Evolutionary conservation across 2,329 filamentous ascomycete species (phyloP), one percentile per base, ranked within the genome.

Genomic region (Ampelomyces quisqualis): DNA sequence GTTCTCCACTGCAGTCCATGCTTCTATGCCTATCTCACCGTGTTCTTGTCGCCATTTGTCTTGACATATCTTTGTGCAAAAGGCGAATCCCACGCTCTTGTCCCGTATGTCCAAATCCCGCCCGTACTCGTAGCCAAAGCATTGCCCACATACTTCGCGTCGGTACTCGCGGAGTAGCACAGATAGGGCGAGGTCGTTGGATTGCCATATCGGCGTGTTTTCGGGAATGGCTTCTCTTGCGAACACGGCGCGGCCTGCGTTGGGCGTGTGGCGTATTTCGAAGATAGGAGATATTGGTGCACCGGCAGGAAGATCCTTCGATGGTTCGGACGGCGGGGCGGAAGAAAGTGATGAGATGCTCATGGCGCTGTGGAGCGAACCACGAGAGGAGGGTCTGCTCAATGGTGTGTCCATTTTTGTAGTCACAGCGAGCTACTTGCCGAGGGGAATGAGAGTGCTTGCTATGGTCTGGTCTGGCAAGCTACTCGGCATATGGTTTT

Each of bases 141-240:
- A 76, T 18, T 69, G 60, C 0, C 68, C 72, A 56, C 73, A 76
- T 8, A 75, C 73, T 59, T 76, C 73, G 27, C 72, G 71, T 7
- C 70, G 63, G 52, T 75, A 76, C 34, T 73, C 64, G 32, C 71
- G 68, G 27, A 73, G 65, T 3, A 76, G 45, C 7, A 75, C 69
- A 20, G 64, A 64, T 1, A 70, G 58, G 3, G 66, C 60, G 1
- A 73, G 64, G 13, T 68, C 61, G n/a, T 58, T 51, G 13, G 68
- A 66, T 13, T 58, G 58, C 45, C 64, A 67, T 6, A 76, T 44
- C 6, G 66, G 44, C 0, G 70, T 70, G 28, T 57, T 60, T 5
- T 55, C 38, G 7, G 65, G 42, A 2, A 76, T 67, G 17, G 49
- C 35, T 28, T 53, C 49, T 3, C 45, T 58, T 3, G 73, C 72